These are phyloP conservation scores for Pichia rugopelliculosa DNA, from an alignment of 805 yeast genomes.

Conservation along the genomic window DNA sequence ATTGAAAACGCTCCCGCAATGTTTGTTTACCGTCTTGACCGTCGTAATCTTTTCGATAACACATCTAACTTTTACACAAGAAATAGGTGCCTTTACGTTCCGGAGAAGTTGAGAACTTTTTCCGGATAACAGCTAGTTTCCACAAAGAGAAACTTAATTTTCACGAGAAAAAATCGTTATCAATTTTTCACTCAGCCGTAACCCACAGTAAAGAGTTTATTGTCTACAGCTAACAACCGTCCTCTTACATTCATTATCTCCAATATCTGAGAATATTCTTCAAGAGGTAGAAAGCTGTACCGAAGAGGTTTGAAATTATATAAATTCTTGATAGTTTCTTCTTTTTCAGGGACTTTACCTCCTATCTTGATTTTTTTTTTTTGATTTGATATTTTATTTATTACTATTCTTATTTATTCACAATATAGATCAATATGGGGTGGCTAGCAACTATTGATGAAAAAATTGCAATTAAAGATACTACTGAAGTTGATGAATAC, in stretches of 20 bases:
- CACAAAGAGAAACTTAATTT: neutral
- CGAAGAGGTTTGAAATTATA: too few relatives aligned
- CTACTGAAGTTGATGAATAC: conserved; percentile 1
- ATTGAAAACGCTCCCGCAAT: neutral
- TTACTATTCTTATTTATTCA: neutral
- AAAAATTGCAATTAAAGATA: conserved; percentile 1
- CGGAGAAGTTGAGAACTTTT: neutral
- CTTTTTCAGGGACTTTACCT: neutral
- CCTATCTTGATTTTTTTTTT: too few relatives aligned
- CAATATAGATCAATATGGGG: neutral
- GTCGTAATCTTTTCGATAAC: neutral
- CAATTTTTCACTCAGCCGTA: neutral
- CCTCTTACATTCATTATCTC: too few relatives aligned
- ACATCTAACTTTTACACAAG: neutral
- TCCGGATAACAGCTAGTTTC: neutral
- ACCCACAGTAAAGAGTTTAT: neutral
- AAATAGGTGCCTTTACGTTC: neutral
- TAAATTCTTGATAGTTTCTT: too few relatives aligned
- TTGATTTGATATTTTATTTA: neutral
- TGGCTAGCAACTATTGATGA: conserved; percentile 3
- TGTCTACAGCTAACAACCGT: too few relatives aligned
- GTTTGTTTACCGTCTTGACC: neutral
- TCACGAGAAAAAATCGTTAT: neutral
- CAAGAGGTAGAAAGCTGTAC: too few relatives aligned
- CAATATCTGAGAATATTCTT: too few relatives aligned